Evolutionary conservation across 2,329 filamentous ascomycete species (phyloP), one percentile per base, ranked within the genome.

Genomic region (Colletotrichum sp.): DNA sequence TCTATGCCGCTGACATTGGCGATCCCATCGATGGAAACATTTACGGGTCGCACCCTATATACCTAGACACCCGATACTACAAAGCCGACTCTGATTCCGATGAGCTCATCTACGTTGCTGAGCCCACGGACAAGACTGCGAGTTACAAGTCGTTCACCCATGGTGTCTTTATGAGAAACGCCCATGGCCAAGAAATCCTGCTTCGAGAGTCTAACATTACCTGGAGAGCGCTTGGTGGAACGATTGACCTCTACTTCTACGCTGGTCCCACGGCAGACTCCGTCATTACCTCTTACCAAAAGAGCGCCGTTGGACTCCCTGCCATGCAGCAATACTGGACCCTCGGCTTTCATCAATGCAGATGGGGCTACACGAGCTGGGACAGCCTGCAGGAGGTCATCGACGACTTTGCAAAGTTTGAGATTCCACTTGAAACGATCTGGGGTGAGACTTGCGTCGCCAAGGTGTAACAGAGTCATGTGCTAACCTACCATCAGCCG

Each of bases 271-370:
- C 89, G 0, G 92, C 93, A 73, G 87, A 90, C 8, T 90, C 93
- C 15, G 92, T 96, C 28, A 94, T 92, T 18, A 91, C 91, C 81
- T 89, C 93, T 52, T 97, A 96, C 81, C 92, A 94, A 77, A 83
- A 86, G 72, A 92, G 90, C 69, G 90, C 93, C 3, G 87, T 93
- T 67, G 94, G 95, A 0, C 85, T 94, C 7, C 94, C 95, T 2
- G 92, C 92, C 0, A 93, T 96, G 91, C 93, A 96, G 81, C 93
- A 94, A 78, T 97, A 97, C 85, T 96, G 92, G 88, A 92, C 93
- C 0, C 91, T 97, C 76, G 95, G 95, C 1, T 96, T 90, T 81
- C 95, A 97, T 78, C 95, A 97, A 82, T 96, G 94, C 79, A 90
- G 94, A 75, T 97, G 95, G 92, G 95, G 95, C 1, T 97, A 97